These are phyloP conservation scores for Colletotrichum sp. DNA, from an alignment of 2,329 filamentous ascomycete species.

Conservation along the genomic window DNA sequence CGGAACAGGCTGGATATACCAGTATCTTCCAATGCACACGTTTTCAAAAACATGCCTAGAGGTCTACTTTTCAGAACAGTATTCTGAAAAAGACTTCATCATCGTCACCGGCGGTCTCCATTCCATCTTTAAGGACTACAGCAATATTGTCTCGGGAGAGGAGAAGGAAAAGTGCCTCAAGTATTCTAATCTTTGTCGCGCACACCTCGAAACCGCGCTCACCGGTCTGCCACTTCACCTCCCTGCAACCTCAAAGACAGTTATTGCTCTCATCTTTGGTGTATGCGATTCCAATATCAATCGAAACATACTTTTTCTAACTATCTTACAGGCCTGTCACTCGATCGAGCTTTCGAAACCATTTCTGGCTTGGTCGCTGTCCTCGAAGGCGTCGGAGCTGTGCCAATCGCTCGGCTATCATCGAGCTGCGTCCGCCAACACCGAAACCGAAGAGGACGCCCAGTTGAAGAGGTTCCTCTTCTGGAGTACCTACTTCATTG, in stretches of 20 bases:
- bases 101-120: constrained; percentile 33
- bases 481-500: constrained; percentile 61
- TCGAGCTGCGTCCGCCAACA: constrained; percentile 24
- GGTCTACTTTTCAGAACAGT: constrained; percentile 36
- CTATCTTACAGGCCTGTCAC: constrained; percentile 26
- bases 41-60: constrained; percentile 36
- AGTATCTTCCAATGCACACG: constrained; percentile 29
- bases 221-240: constrained; percentile 34
- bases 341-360: constrained; percentile 36
- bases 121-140: constrained; percentile 12
- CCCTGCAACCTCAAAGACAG: constrained; percentile 29
- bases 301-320: background rate
- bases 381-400: constrained; percentile 33
- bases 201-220: constrained; percentile 34
- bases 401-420: constrained; percentile 35
- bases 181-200: constrained; percentile 26
- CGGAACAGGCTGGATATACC: constrained; percentile 29
- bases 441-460: constrained; percentile 23
- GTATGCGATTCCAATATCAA: background rate
- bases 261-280: constrained; percentile 23
- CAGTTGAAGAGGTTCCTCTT: constrained; percentile 48
- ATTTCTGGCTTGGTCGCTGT: constrained; percentile 32
- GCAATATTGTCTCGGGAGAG: background rate
- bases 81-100: constrained; percentile 34
- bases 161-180: constrained; percentile 25